These are phyloP conservation scores for Echites panduratus DNA, from an alignment of 257 asterid genomes.

Conservation along the genomic window DNA sequence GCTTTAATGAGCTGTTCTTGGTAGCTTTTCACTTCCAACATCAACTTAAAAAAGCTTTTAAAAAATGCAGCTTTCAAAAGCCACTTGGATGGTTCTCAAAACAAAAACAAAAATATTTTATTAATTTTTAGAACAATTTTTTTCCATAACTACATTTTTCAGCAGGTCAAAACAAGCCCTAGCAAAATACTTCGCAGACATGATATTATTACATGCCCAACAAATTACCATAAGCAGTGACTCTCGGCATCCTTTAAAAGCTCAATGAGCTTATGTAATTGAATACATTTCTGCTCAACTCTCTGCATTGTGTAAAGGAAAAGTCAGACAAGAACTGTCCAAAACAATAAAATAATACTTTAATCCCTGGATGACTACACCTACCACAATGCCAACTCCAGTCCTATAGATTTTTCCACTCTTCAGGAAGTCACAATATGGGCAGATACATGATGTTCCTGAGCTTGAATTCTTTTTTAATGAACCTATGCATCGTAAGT, in stretches of 20 bases:
- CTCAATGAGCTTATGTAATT: slow-evolving; percentile 42
- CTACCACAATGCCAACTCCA: slow-evolving; percentile 53
- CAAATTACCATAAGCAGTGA: slow-evolving; percentile 58
- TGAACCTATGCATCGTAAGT: slow-evolving; percentile 45
- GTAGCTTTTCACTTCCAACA: neutral
- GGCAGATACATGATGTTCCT: slow-evolving; percentile 35
- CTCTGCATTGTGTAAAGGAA: slow-evolving; percentile 37
- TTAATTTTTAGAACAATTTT: too few species aligned
- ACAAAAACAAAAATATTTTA: too few species aligned
- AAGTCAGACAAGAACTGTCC: slow-evolving; percentile 22
- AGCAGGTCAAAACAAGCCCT: neutral
- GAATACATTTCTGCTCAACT: slow-evolving; percentile 48
- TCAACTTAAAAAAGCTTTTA: neutral
- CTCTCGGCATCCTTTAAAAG: slow-evolving; percentile 58
- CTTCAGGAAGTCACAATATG: slow-evolving; percentile 47
- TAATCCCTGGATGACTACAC: slow-evolving; percentile 20
- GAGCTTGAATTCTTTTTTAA: slow-evolving; percentile 29
- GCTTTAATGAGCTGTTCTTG: too few species aligned
- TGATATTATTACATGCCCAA: neutral
- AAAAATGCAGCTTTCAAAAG: neutral
- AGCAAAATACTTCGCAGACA: neutral
- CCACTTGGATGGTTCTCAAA: neutral
- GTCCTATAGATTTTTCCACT: slow-evolving; percentile 43
- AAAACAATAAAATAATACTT: slow-evolving; percentile 6
- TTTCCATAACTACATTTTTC: neutral